phyloP scores from a whole-genome alignment of 768 basidiomycete genomes.

The Hygrophorus pudorinus region DNA sequence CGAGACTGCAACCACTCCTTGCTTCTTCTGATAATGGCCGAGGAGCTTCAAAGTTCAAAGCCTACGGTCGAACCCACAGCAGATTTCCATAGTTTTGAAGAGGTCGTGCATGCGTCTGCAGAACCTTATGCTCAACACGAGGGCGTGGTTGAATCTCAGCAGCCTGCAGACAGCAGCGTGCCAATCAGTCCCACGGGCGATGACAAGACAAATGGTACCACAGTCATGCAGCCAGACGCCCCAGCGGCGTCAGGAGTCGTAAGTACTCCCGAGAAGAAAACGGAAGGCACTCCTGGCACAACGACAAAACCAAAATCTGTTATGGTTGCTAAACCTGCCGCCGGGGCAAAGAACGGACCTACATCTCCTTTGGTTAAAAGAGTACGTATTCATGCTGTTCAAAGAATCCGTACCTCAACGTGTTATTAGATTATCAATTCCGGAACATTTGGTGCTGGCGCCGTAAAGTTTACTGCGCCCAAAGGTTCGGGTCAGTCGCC shows the following conservation, averaged over 20 bases:
- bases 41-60: neutral
- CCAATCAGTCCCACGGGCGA: conserved; percentile 6
- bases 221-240: conserved; percentile 14
- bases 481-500: conserved; percentile 11
- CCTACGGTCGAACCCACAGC: too few species aligned
- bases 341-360: conserved; percentile 33
- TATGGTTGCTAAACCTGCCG: neutral
- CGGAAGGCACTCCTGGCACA: conserved; percentile 16
- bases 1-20: neutral
- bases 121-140: conserved; percentile 23
- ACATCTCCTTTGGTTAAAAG: conserved; percentile 58
- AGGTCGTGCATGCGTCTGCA: neutral
- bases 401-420: conserved; percentile 6
- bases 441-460: conserved; percentile 54
- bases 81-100: too few species aligned
- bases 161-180: conserved; percentile 11
- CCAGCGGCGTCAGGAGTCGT: too few species aligned
- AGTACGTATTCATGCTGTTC: conserved; percentile 24
- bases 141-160: conserved; percentile 15
- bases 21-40: conserved; percentile 4
- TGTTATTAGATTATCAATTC: conserved; percentile 48
- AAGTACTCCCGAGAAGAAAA: conserved; percentile 10
- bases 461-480: conserved; percentile 27
- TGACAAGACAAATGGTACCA: conserved; percentile 9
- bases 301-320: conserved; percentile 22